phyloP scores from a whole-genome alignment of 2,329 filamentous ascomycete species.

The Colletotrichum siamense region DNA sequence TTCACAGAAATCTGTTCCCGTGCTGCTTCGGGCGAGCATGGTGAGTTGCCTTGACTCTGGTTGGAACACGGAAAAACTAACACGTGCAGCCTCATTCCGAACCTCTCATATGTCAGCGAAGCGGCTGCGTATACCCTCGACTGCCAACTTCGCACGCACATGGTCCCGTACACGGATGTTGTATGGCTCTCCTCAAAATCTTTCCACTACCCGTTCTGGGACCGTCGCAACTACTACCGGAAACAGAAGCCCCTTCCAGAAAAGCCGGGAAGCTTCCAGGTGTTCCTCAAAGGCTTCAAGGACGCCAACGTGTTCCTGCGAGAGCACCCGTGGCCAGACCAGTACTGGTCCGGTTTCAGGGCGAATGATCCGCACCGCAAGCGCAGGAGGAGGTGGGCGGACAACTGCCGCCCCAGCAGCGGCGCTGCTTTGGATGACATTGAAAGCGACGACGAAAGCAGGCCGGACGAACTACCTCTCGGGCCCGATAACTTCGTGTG shows the following conservation, averaged over 20 bases:
- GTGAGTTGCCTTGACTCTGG: conserved; percentile 43
- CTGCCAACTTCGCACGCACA: conserved; percentile 83
- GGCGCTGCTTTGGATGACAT: conserved; percentile 36
- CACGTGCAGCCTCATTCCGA: conserved; percentile 78
- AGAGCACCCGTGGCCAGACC: conserved; percentile 96
- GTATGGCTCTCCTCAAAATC: conserved; percentile 94
- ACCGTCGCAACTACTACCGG: conserved; percentile 84
- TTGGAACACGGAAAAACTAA: neutral
- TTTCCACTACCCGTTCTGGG: conserved; percentile 98
- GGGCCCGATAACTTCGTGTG: conserved; percentile 73
- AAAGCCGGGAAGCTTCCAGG: conserved; percentile 95
- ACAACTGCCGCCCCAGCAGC: conserved; percentile 22
- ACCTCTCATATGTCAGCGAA: conserved; percentile 96
- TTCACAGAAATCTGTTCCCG: conserved; percentile 95
- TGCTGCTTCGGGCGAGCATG: conserved; percentile 97
- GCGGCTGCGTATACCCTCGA: conserved; percentile 96
- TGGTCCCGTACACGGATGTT: conserved; percentile 96
- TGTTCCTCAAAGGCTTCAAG: conserved; percentile 96
- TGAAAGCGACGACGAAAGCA: conserved; percentile 59
- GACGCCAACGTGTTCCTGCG: conserved; percentile 95
- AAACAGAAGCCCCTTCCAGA: conserved; percentile 86
- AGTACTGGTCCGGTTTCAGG: conserved; percentile 75
- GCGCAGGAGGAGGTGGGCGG: conserved; percentile 60
- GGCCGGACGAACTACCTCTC: conserved; percentile 39
- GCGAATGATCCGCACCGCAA: conserved; percentile 70